Base-by-base conservation (phyloP, 1,284 basidiomycete genomes). In the Sanguinoderma infundibulare region DNA sequence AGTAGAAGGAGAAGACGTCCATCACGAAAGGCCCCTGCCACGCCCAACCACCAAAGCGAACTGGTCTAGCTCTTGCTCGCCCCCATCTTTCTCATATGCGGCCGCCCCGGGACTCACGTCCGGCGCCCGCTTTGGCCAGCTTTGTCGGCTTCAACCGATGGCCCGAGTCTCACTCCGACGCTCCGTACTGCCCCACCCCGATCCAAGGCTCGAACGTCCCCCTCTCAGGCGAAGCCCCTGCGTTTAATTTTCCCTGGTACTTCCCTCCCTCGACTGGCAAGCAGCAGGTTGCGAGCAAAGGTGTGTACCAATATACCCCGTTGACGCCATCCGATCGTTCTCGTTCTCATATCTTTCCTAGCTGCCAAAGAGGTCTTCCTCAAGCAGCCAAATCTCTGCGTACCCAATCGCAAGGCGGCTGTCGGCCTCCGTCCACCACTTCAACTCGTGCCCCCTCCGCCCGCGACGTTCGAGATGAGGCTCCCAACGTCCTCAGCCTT, bases 91-190 rank as follows among this genome's bases (percentile, higher is more conserved):
- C 9, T 56, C 42, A 36, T 9, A 10, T 15, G 10, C 44, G 6
- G 24, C 24, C 8, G 17, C 44, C n/a, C 44, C 34, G 9, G 28
- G 28, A 30, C 46, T 8, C 28, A 30, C 55, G 8, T 46, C 34
- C 15, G 24, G 44, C 44, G 44, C n/a, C 44, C 44, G 28, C 55
- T 20, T 6, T 56, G 22, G 26, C 34, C 22, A 56, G 22, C 35
- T 56, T 55, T 24, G 54, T 46, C 54, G 34, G 46, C 46, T 30
- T 47, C 5, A 47, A 47, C 46, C 46, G 7, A 30, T 44, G n/a
- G 17, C n/a, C n/a, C n/a, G n/a, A n/a, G n/a, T n/a, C n/a, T n/a
- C n/a, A n/a, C n/a, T n/a, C n/a, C n/a, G n/a, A n/a, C n/a, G n/a
- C n/a, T n/a, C n/a, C n/a, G n/a, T n/a, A n/a, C n/a, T n/a, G n/a